Evolutionary conservation across 768 basidiomycete genomes (phyloP), one percentile per base, ranked within the genome.

Genomic region (Pulveroboletus sp.): DNA sequence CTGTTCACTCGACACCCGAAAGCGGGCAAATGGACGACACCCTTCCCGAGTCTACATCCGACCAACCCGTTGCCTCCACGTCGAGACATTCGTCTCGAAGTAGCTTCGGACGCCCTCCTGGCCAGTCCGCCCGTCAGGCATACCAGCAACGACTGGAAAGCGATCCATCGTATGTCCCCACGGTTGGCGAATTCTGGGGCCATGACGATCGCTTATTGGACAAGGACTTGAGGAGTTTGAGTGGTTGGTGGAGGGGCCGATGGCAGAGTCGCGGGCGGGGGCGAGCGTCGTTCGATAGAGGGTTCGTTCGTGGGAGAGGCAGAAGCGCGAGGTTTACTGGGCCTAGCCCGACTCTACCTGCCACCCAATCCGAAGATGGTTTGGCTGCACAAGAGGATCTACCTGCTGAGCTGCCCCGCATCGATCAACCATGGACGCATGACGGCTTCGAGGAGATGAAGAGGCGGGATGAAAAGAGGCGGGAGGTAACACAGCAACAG

Each of bases 171-270:
- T 93, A 85, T 64, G 87, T 91, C 24, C 93, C 93, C 20, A 86
- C 83, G 22, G 87, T 94, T 20, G 93, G 93, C 47, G 86, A 85
- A 54, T 96, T 96, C 63, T 96, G 91, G 92, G 85, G 89, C 5
- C 93, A 96, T 63, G 93, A 96, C 66, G 93, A 95, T 65, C 84
- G 93, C 40, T 71, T 93, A 47, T 72, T 91, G 63, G 86, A 89
- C 68, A 89, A 89, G 66, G 83, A 89, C 53, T 68, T 90, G 35
- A 80, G 91, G 35, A 86, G 84, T 62, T 69, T 93, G 38, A 91
- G 88, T 69, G 82, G 81, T 1, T 93, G 89, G 90, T 93, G 91
- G 90, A 76, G 88, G 49, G 87, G 84, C 35, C 77, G 79, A 53
- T 83, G 87, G 83, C 78, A 86, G 63, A 81, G 82, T 36, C 78